Conservation (phyloP, 768 basidiomycete species). For the Chiua virens region DNA sequence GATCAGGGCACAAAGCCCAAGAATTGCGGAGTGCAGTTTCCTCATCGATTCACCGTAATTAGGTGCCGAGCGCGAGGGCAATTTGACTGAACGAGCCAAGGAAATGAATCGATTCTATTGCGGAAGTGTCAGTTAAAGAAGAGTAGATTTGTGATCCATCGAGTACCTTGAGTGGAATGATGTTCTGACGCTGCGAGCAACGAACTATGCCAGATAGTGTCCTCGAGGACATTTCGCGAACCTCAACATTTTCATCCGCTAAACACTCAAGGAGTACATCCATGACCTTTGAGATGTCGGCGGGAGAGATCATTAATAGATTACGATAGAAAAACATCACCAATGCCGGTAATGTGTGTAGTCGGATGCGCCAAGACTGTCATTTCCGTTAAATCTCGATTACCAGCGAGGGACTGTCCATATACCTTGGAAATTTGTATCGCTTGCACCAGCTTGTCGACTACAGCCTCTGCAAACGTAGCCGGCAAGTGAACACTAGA, state of each 20-base stretch:
- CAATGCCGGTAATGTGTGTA: slow-evolving; percentile 84
- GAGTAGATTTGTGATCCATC: neutral
- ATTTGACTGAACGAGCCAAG: slow-evolving; percentile 54
- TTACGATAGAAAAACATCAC: slow-evolving; percentile 93
- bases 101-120: slow-evolving; percentile 76
- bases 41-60: slow-evolving; percentile 71
- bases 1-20: slow-evolving; percentile 91
- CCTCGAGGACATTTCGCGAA: slow-evolving; percentile 87
- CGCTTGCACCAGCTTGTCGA: slow-evolving; percentile 62
- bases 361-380: slow-evolving; percentile 88
- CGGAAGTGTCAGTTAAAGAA: slow-evolving; percentile 7
- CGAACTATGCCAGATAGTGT: slow-evolving; percentile 84
- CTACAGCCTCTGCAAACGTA: slow-evolving; percentile 60
- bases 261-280: slow-evolving; percentile 83
- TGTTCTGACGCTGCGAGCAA: slow-evolving; percentile 87
- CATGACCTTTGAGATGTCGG: slow-evolving; percentile 69
- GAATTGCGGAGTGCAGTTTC: slow-evolving; percentile 82
- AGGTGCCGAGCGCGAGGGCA: slow-evolving; percentile 71
- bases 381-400: slow-evolving; percentile 10
- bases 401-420: neutral
- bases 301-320: slow-evolving; percentile 69
- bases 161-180: slow-evolving; percentile 76
- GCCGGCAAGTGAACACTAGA: slow-evolving; percentile 77
- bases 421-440: slow-evolving; percentile 78
- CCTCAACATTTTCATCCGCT: slow-evolving; percentile 89